phyloP scores from a whole-genome alignment of 768 basidiomycete genomes.

The Pulveroboletus sp. region DNA sequence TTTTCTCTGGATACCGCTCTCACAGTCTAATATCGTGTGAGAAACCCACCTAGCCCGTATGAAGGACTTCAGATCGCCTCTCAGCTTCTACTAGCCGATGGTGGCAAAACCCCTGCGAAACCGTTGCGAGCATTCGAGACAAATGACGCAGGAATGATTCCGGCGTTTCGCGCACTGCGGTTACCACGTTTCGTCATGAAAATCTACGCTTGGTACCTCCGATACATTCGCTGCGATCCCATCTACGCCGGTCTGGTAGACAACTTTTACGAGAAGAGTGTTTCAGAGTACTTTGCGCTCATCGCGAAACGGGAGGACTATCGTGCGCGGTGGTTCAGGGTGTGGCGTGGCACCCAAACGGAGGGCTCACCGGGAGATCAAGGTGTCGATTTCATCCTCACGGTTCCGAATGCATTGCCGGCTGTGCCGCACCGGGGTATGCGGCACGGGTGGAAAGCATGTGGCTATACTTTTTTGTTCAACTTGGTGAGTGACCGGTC shows the following conservation, averaged over 20 bases:
- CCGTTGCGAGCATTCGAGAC: constrained; percentile 41
- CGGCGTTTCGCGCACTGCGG: constrained; percentile 37
- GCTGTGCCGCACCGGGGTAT: constrained; percentile 54
- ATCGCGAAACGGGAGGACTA: constrained; percentile 45
- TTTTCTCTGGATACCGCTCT: neutral
- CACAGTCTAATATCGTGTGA: constrained; percentile 4
- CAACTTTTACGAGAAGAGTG: constrained; percentile 45
- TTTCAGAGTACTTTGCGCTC: constrained; percentile 49
- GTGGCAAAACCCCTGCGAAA: constrained; percentile 36
- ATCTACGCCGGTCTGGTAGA: constrained; percentile 54
- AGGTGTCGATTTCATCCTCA: constrained; percentile 61
- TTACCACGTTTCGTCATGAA: constrained; percentile 47
- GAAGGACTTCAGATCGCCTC: constrained; percentile 53
- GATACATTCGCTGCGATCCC: constrained; percentile 50
- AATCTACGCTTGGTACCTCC: constrained; percentile 50
- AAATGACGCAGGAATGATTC: constrained; percentile 48
- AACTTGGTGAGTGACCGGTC: constrained; percentile 51
- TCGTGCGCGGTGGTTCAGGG: constrained; percentile 37
- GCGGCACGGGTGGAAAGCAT: constrained; percentile 55
- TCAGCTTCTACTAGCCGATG: constrained; percentile 51
- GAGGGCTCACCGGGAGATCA: constrained; percentile 32
- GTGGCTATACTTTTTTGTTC: constrained; percentile 65
- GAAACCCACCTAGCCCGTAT: constrained; percentile 43
- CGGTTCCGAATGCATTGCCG: constrained; percentile 59
- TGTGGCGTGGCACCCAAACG: constrained; percentile 28